phyloP scores from a whole-genome alignment of 495 filamentous ascomycete species.

The Hyphodiscus hymeniophilus region DNA sequence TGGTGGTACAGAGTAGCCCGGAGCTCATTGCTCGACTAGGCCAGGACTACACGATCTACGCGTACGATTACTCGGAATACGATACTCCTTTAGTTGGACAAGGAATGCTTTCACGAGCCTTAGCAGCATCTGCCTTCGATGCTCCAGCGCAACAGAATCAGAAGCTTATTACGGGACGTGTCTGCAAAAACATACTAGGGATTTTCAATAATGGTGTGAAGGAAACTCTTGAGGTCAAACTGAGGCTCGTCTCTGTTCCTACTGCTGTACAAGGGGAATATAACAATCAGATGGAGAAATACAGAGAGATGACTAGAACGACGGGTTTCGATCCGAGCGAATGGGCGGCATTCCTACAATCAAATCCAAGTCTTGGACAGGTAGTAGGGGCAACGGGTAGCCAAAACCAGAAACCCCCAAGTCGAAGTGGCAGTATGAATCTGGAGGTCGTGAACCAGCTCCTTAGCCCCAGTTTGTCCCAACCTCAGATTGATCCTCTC shows the following conservation, averaged over 20 bases:
- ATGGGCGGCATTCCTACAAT: constrained; percentile 58
- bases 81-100: constrained; percentile 91
- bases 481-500: constrained; percentile 9
- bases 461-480: constrained; percentile 19
- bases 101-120: constrained; percentile 85
- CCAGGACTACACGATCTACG: constrained; percentile 92
- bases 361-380: constrained; percentile 39
- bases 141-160: constrained; percentile 51
- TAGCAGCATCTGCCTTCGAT: constrained; percentile 50
- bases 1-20: constrained; percentile 68
- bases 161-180: constrained; percentile 81
- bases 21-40: constrained; percentile 78
- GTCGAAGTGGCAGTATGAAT: constrained; percentile 26
- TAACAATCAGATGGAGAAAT: constrained; percentile 49
- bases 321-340: constrained; percentile 60
- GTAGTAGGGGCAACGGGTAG: constrained; percentile 4
- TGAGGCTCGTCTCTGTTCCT: constrained; percentile 77
- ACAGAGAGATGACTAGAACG: constrained; percentile 34
- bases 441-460: constrained; percentile 26
- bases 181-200: constrained; percentile 75
- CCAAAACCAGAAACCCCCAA: background rate
- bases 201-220: constrained; percentile 75
- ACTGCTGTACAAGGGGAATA: constrained; percentile 65
- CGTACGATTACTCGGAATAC: constrained; percentile 92
- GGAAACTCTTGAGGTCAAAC: constrained; percentile 90